A percentile compares a stretch with the other conserved stretches of the same genome.
Evolutionary conservation across 75 land plant species (phyloP).

Genomic region (Selaginella moellendorffii): DNA sequence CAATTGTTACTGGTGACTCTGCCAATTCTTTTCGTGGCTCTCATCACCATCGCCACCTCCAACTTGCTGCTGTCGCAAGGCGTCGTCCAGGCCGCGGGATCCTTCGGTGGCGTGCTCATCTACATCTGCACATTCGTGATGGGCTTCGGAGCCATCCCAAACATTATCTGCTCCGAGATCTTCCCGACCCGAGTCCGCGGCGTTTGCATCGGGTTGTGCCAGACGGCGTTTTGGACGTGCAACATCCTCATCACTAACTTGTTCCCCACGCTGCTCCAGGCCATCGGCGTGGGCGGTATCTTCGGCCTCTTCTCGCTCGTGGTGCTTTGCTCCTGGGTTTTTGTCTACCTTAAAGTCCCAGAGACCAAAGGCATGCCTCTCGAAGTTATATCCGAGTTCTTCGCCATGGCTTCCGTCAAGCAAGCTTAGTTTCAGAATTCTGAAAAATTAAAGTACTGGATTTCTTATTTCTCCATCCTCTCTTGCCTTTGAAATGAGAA

Average conservation of each 20-base stretch:
- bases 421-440: too few species aligned
- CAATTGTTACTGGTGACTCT: slow-evolving; percentile 18
- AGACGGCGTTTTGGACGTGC: slow-evolving; percentile 11
- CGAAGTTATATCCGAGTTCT: slow-evolving; percentile 27
- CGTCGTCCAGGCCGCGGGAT: slow-evolving; percentile 1
- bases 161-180: slow-evolving; percentile 28
- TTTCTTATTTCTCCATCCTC: too few species aligned
- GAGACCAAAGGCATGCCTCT: slow-evolving; percentile 27
- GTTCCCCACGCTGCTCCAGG: slow-evolving; percentile 11
- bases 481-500: too few species aligned
- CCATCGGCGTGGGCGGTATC: slow-evolving; percentile 12
- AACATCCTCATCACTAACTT: slow-evolving; percentile 14
- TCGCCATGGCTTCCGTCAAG: too few species aligned
- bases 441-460: too few species aligned
- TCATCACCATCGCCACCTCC: slow-evolving; percentile 2
- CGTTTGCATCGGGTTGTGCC: slow-evolving; percentile 16
- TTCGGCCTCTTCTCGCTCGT: slow-evolving; percentile 15
- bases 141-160: slow-evolving; percentile 27
- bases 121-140: slow-evolving; percentile 21
- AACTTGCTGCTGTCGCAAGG: slow-evolving; percentile 11
- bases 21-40: slow-evolving; percentile 17
- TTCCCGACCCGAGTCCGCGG: slow-evolving; percentile 28
- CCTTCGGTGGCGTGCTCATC: slow-evolving; percentile 11
- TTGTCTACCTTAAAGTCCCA: slow-evolving; percentile 26
- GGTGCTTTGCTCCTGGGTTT: slow-evolving; percentile 15